These are phyloP conservation scores for Pleurostoma richardsiae DNA, from an alignment of 2,329 filamentous ascomycete species.

Conservation along the genomic window DNA sequence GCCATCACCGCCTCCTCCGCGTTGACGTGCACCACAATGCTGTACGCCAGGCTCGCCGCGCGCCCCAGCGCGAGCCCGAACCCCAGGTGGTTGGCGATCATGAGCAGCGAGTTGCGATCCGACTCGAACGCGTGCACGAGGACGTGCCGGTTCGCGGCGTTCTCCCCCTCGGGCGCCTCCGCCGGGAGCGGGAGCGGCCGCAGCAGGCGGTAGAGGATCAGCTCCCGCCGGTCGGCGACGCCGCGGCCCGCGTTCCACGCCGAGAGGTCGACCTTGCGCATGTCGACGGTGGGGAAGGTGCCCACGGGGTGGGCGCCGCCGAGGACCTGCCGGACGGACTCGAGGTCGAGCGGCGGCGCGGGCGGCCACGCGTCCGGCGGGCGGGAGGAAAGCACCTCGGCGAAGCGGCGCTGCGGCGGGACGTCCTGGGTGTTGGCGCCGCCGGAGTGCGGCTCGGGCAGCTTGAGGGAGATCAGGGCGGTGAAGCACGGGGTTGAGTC, in stretches of 20 bases:
- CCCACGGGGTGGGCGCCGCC: slow-evolving; percentile 33
- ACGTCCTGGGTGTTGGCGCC: slow-evolving; percentile 31
- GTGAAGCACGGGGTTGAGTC: slow-evolving; percentile 39
- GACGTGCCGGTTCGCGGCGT: slow-evolving; percentile 37
- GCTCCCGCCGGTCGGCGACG: slow-evolving; percentile 39
- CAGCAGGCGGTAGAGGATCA: slow-evolving; percentile 43
- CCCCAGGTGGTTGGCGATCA: slow-evolving; percentile 43
- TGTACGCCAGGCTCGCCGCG: slow-evolving; percentile 43
- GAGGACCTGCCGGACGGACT: slow-evolving; percentile 22
- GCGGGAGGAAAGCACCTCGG: slow-evolving; percentile 28
- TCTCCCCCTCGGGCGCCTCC: slow-evolving; percentile 13
- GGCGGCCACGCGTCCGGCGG: slow-evolving; percentile 36
- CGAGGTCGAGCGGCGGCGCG: slow-evolving; percentile 40
- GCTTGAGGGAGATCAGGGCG: slow-evolving; percentile 48
- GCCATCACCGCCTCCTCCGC: slow-evolving; percentile 41
- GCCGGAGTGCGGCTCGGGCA: slow-evolving; percentile 24
- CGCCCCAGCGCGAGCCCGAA: slow-evolving; percentile 35
- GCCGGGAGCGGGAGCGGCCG: slow-evolving; percentile 28
- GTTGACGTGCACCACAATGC: slow-evolving; percentile 48
- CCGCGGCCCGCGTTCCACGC: slow-evolving; percentile 35
- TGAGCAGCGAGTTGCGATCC: slow-evolving; percentile 49
- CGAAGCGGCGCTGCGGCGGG: slow-evolving; percentile 37
- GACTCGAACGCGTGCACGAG: slow-evolving; percentile 44
- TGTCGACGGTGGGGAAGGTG: slow-evolving; percentile 43
- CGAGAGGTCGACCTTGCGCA: slow-evolving; percentile 50